Base-by-base conservation (phyloP, 2,329 filamentous ascomycete species). In the Parastagonospora nodorum region DNA sequence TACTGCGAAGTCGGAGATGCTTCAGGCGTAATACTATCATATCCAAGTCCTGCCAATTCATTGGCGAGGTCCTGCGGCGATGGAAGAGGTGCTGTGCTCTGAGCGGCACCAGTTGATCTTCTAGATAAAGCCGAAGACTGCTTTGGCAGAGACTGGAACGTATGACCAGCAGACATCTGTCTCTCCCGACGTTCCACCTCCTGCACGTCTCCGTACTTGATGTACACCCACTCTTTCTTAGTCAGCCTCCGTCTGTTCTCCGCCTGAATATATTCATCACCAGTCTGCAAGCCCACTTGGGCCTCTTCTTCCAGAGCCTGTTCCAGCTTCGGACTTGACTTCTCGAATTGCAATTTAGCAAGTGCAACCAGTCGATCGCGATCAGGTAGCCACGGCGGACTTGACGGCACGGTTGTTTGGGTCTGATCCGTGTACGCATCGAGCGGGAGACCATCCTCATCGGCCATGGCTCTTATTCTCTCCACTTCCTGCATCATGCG, bases 371-470 rank as follows among this genome's bases (percentile, higher is more conserved):
- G n/a, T 1, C 47, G 29, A 41, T 50, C 47, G n/a, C 36, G 41
- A 41, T 45, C 41, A 16, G 47, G 47, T 12, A 45, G 1, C 47
- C 47, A 50, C 4, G 11, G 16, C 10, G 47, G 47, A 30, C 42
- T 45, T 5, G 19, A 24, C 1, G 30, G 8, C 9, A 35, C 0
- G 9, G 2, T 5, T 24, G 3, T 3, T 24, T 24, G 19, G n/a
- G 9, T 27, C 19, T 19, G 9, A 12, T 41, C 30, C 8, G 41
- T 19, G 24, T 24, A 41, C 6, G 24, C 41, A 32, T 41, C 35
- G 10, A 41, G 10, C 8, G 36, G 16, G 11, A 4, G 19, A 5
- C 29, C 42, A 9, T 27, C 28, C 24, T 8, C 12, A 15, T 35
- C 19, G 4, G 41, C 28, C 36, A 4, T 31, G 4, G 5, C 4